Base-by-base conservation (phyloP, 306 rosid species). In the Rubus idaeus region DNA sequence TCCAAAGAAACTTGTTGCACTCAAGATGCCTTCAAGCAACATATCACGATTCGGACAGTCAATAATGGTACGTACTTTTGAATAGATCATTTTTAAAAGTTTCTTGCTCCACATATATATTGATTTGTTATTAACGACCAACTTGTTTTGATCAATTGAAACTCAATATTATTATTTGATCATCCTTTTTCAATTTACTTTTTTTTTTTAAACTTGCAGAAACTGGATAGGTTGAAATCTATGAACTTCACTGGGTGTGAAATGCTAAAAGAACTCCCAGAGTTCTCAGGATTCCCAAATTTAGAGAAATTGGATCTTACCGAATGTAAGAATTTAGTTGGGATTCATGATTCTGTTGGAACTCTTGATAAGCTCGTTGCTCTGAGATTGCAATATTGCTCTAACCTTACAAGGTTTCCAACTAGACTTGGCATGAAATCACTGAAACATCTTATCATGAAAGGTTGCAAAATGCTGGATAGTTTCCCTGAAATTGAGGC, bases 1-100 rank as follows among this genome's bases (percentile, higher is more conserved):
- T 56, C 86, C 89, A 6, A 44, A 53, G 72, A 62, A 81, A 56
- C 87, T 84, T 71, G 79, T 80, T 64, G 82, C 46, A 13, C 82
- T 85, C 14, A 55, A 52, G 10, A 47, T 87, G 79, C 85, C 78
- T 4, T 26, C 79, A 57, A 84, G 88, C 75, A 62, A 45, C 63
- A 70, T 87, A 10, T 9, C 65, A 69, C 61, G 62, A 45, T 61
- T 78, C 5, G 70, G 57, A 52, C 53, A 57, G 8, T 40, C 37
- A 26, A 30, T 21, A 41, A 68, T 4, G 42, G 67, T 46, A 68
- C 2, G 37, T 21, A 5, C 18, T 44, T 68, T 21, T 44, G 52
- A n/a, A 44, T 23, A 3, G 40, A 3, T 56, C 12, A 5, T 8
- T 44, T 44, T 20, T 47, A 10, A 18, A 16, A 42, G 49, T 10